A percentile compares a stretch with the other conserved stretches of the same genome.
Conservation (phyloP, 257 asterid genomes). For the Solanum tarijense region DNA sequence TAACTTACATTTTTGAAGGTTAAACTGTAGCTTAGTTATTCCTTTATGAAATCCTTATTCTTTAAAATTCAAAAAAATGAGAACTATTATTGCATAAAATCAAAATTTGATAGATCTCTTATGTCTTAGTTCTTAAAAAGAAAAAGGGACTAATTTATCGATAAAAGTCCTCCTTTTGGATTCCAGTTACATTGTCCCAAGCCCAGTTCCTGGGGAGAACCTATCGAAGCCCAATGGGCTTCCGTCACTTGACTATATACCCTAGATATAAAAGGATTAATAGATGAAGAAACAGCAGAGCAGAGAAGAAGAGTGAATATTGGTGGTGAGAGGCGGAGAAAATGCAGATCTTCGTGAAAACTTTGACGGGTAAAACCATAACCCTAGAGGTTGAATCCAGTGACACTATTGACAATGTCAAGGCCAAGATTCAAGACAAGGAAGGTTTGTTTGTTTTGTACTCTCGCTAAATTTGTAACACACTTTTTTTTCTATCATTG, state of each 20-base stretch:
- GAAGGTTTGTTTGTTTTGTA: slow-evolving; percentile 4
- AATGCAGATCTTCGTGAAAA: slow-evolving; percentile 33
- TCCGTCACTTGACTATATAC: background rate
- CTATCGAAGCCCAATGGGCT: background rate
- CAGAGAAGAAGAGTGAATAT: background rate
- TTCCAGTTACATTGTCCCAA: background rate
- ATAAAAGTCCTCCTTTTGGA: background rate
- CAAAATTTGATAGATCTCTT: background rate
- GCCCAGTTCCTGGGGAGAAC: background rate
- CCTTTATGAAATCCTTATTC: background rate
- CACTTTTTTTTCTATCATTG: too few species aligned
- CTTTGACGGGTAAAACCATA: slow-evolving; percentile 28
- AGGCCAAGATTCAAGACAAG: slow-evolving; percentile 25
- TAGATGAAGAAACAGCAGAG: background rate
- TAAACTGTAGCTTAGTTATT: background rate
- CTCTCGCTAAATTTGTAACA: background rate
- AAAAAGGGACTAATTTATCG: background rate
- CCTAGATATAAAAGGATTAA: background rate
- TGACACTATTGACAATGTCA: slow-evolving; percentile 28
- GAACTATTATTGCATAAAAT: background rate
- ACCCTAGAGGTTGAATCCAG: slow-evolving; percentile 26
- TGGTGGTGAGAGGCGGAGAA: background rate
- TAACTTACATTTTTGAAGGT: background rate
- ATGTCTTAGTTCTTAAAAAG: background rate
- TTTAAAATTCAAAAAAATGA: background rate